These are phyloP conservation scores for Plasmopara halstedii DNA, from an alignment of 352 stramenopile species.

Conservation along the genomic window DNA sequence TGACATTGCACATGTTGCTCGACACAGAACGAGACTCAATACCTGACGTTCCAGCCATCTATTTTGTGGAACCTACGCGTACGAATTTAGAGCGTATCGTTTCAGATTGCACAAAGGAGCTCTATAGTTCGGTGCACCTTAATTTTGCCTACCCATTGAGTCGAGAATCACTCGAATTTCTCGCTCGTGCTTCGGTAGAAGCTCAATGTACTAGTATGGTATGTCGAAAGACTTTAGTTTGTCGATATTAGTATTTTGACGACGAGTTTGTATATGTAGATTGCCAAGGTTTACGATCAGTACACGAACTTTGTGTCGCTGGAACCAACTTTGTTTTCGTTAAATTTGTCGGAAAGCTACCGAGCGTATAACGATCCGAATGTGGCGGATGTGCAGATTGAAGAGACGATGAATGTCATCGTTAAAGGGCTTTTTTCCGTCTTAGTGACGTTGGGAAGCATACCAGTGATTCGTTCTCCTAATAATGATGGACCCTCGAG, in stretches of 20 bases:
- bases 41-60: conserved; percentile 95
- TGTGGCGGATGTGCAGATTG: conserved; percentile 68
- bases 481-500: conserved; percentile 90
- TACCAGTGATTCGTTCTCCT: conserved; percentile 95
- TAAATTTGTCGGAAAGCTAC: conserved; percentile 92
- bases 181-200: conserved; percentile 76
- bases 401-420: conserved; percentile 64
- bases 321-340: conserved; percentile 91
- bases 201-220: conserved; percentile 74
- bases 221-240: background rate
- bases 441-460: conserved; percentile 86
- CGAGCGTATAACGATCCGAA: conserved; percentile 89
- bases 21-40: conserved; percentile 92
- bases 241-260: background rate
- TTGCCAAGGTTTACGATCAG: conserved; percentile 95
- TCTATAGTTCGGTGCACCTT: conserved; percentile 92
- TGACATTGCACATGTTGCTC: conserved; percentile 97
- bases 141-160: conserved; percentile 92
- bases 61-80: conserved; percentile 94
- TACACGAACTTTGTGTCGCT: conserved; percentile 97
- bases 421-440: conserved; percentile 89
- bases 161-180: conserved; percentile 77
- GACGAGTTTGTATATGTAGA: conserved; percentile 24
- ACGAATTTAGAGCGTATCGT: conserved; percentile 95
- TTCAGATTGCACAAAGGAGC: conserved; percentile 86